Base-by-base conservation (phyloP, 225 moss, liverwort and hornwort species). In the Climacium dendroides region DNA sequence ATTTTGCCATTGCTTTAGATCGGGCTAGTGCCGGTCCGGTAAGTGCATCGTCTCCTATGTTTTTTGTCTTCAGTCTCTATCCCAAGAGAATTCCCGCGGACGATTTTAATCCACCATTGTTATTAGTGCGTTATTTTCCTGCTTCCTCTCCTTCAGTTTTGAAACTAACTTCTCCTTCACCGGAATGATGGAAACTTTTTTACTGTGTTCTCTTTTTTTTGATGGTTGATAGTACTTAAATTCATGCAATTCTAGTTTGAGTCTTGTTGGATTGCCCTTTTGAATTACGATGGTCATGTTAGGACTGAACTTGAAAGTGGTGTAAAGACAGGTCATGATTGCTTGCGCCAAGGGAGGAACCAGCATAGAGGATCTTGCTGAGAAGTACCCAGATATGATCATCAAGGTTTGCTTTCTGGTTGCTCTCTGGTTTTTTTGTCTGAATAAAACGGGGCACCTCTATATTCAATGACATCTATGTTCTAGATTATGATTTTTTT, bases 331-430 rank as follows among this genome's bases (percentile, higher is more conserved):
- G 96, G 96, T 98, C 70, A 96, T 97, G 81, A 97, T 97, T 86
- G 98, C 96, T 74, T 99, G 98, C 88, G 94, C 95, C 34, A 99
- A 98, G 91, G 98, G 98, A 86, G 98, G 98, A 79, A 98, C 98
- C 55, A 98, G 98, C 83, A 98, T 98, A 61, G 98, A 98, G 86
- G 98, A 98, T 89, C 97, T 98, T 91, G 97, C 98, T 55, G 98
- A 99, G 88, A 96, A 98, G 85, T 98, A 97, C 79, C 98, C 98
- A 45, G 97, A 98, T 63, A 95, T 95, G 95, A 97, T 98, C 52
- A 95, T 98, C 65, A 98, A 98, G 96, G 96, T 97, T 86, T 39
- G n/a, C 47, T 74, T 63, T 58, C 39, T 81, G 19, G 54, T 58
- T 70, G 19, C 41, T n/a, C n/a, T n/a, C n/a, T n/a, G n/a, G n/a